Evolutionary conservation across 495 filamentous ascomycete species (phyloP).

Genomic region (Aspergillus wentii): DNA sequence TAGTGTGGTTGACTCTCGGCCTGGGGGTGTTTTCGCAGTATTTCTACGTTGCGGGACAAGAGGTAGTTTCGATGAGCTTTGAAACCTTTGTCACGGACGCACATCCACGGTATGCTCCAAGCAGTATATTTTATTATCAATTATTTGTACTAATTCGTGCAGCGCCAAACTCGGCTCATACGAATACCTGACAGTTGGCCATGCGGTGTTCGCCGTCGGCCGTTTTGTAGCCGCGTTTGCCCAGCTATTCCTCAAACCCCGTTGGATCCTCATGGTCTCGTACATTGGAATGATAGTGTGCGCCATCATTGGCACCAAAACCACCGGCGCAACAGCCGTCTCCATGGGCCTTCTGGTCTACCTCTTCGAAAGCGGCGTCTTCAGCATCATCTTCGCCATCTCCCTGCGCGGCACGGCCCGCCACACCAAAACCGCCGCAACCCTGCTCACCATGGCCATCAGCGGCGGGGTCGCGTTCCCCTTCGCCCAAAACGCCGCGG

Average conservation of each 20-base stretch:
- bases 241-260: slow-evolving; percentile 54
- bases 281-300: slow-evolving; percentile 53
- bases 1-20: slow-evolving; percentile 54
- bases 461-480: slow-evolving; percentile 54
- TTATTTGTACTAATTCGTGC: neutral
- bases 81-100: slow-evolving; percentile 32
- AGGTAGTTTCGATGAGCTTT: slow-evolving; percentile 48
- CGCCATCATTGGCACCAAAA: slow-evolving; percentile 49
- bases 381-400: slow-evolving; percentile 59
- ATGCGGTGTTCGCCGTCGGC: slow-evolving; percentile 56
- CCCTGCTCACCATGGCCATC: slow-evolving; percentile 50
- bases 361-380: slow-evolving; percentile 58
- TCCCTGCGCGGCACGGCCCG: slow-evolving; percentile 55
- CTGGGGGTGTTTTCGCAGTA: slow-evolving; percentile 57
- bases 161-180: slow-evolving; percentile 27
- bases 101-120: slow-evolving; percentile 23
- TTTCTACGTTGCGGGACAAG: slow-evolving; percentile 64
- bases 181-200: slow-evolving; percentile 49
- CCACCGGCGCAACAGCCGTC: slow-evolving; percentile 39
- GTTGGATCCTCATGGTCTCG: slow-evolving; percentile 54
- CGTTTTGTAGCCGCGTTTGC: slow-evolving; percentile 56
- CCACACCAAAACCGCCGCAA: slow-evolving; percentile 55
- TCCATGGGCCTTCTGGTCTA: slow-evolving; percentile 50
- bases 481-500: slow-evolving; percentile 46
- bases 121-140: too few relatives aligned